These are phyloP conservation scores for Gossypium lobatum DNA, from an alignment of 441 rosid species.

Conservation along the genomic window DNA sequence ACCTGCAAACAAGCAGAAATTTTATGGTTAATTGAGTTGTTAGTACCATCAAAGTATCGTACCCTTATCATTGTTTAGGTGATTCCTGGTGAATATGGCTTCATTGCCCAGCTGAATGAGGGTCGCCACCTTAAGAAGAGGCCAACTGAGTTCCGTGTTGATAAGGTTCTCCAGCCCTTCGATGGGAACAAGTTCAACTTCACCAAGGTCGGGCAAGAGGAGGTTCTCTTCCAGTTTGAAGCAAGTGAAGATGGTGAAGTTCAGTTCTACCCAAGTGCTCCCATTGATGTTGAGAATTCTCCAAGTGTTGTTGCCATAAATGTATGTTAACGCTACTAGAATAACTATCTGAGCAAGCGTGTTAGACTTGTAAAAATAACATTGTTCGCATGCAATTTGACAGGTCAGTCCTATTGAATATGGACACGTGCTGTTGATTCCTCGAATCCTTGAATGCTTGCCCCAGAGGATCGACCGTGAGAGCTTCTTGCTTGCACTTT, in stretches of 20 bases:
- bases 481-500: conserved; percentile 78
- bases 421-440: conserved; percentile 92
- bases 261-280: conserved; percentile 68
- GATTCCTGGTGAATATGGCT: conserved; percentile 71
- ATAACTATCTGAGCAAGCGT: background rate
- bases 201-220: conserved; percentile 92
- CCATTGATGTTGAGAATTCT: conserved; percentile 61
- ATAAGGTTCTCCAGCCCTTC: conserved; percentile 85
- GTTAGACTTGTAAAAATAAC: background rate
- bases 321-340: conserved; percentile 30
- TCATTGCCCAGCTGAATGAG: conserved; percentile 88
- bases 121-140: conserved; percentile 94
- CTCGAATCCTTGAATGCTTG: conserved; percentile 76
- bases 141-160: conserved; percentile 89
- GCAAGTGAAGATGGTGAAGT: conserved; percentile 62
- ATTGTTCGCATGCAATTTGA: background rate
- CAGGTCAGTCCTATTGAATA: conserved; percentile 99
- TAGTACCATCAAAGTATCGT: background rate
- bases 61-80: conserved; percentile 39
- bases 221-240: conserved; percentile 85
- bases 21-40: conserved; percentile 1
- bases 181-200: conserved; percentile 86
- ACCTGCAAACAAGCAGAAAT: background rate
- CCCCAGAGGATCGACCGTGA: conserved; percentile 93
- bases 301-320: conserved; percentile 91